Percentiles rank a stretch among this genome's conserved stretches.
Conservation (phyloP, 2,329 filamentous ascomycete species). For the Aspergillus terreus region DNA sequence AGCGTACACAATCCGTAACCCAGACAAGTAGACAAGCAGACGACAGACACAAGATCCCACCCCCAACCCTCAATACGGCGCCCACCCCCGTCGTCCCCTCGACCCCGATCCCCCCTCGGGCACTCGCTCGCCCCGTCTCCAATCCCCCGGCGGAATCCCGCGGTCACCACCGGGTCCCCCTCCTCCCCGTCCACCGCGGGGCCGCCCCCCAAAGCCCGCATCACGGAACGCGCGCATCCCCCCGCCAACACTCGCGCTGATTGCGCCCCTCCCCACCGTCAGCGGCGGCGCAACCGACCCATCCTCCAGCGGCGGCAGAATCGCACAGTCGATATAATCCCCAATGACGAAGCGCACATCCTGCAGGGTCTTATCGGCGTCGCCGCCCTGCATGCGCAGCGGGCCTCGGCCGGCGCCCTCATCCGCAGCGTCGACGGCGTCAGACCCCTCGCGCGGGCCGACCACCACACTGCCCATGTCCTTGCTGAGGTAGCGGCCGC, state of each 20-base stretch:
- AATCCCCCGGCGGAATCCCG: constrained; percentile 45
- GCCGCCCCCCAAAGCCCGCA: constrained; percentile 40
- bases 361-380: constrained; percentile 68
- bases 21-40: background rate
- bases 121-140: constrained; percentile 47
- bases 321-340: constrained; percentile 80
- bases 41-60: background rate
- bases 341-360: constrained; percentile 82
- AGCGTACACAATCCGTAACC: background rate
- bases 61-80: constrained; percentile 29
- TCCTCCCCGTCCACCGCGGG: constrained; percentile 39
- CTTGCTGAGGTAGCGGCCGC: constrained; percentile 67
- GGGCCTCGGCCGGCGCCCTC: constrained; percentile 27
- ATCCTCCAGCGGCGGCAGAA: constrained; percentile 70
- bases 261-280: constrained; percentile 45
- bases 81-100: constrained; percentile 38
- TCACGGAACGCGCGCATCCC: constrained; percentile 44
- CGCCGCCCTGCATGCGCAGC: constrained; percentile 50
- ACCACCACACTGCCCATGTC: constrained; percentile 81
- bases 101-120: constrained; percentile 34
- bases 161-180: constrained; percentile 36
- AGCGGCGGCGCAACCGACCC: constrained; percentile 66
- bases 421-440: constrained; percentile 18
- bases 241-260: constrained; percentile 39
- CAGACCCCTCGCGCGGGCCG: constrained; percentile 41